Evolutionary conservation across 2,329 filamentous ascomycete species (phyloP).

Genomic region (Monosporascus sp.): DNA sequence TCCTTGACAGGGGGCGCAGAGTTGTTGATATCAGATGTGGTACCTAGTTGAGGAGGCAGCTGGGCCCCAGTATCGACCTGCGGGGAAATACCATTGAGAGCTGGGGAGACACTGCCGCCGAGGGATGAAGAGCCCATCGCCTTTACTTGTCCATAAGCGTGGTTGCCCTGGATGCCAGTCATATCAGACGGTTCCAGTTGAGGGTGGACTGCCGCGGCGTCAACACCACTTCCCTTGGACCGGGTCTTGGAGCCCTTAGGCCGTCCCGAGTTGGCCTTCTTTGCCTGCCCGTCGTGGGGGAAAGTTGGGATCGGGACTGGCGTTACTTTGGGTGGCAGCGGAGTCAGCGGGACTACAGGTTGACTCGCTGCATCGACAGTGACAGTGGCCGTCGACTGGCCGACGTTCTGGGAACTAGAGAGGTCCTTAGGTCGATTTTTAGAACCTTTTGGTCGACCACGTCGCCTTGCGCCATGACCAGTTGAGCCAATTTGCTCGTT

Average conservation of each 20-base stretch:
- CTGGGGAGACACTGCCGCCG: conserved; percentile 8
- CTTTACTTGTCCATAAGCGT: conserved; percentile 8
- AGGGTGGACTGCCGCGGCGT: conserved; percentile 9
- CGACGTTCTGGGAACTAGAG: conserved; percentile 19
- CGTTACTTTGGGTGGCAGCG: conserved; percentile 25
- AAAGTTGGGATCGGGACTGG: conserved; percentile 23
- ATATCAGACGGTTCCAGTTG: conserved; percentile 10
- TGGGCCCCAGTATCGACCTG: conserved; percentile 16
- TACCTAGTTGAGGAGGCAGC: conserved; percentile 4
- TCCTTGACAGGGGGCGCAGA: conserved; percentile 21
- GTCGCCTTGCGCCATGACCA: conserved; percentile 29
- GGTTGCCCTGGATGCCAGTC: conserved; percentile 4
- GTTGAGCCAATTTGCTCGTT: conserved; percentile 20
- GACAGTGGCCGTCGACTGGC: conserved; percentile 9
- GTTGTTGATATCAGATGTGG: conserved; percentile 7
- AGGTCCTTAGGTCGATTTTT: conserved; percentile 42
- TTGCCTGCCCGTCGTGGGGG: conserved; percentile 22
- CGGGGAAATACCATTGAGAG: conserved; percentile 9
- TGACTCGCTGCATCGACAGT: conserved; percentile 5
- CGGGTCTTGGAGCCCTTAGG: conserved; percentile 36
- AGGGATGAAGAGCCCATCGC: conserved; percentile 7
- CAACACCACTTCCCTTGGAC: conserved; percentile 11
- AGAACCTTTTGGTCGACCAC: conserved; percentile 48
- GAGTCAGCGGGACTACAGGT: conserved; percentile 5
- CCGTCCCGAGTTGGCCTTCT: conserved; percentile 27